These are phyloP conservation scores for Arthrobotrys conoides DNA, from an alignment of 2,329 filamentous ascomycete species.

Conservation along the genomic window DNA sequence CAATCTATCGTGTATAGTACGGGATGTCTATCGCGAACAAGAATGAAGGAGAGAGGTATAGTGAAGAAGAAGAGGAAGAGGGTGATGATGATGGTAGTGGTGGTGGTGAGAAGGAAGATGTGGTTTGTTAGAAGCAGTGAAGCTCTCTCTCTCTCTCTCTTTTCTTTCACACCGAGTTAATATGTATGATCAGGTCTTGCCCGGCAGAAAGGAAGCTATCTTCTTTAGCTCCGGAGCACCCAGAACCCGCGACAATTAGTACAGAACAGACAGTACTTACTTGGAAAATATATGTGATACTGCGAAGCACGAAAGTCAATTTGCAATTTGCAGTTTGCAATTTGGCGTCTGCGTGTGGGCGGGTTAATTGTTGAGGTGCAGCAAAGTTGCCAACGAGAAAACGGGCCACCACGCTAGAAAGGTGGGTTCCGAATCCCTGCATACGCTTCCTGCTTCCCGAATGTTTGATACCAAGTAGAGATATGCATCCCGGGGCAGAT, in stretches of 20 bases:
- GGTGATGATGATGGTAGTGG: conserved; percentile 12
- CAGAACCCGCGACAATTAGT: not conserved
- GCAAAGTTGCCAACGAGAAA: conserved; percentile 20
- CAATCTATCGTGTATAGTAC: conserved; percentile 14
- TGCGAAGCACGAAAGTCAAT: too few relatives aligned
- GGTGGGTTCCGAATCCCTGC: conserved; percentile 26
- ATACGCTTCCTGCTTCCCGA: conserved; percentile 12
- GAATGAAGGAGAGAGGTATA: conserved; percentile 1
- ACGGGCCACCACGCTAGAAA: conserved; percentile 18
- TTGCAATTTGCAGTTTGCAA: conserved; percentile 6
- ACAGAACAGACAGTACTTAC: too few relatives aligned
- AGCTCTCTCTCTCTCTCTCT: not conserved
- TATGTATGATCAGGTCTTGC: conserved; percentile 63
- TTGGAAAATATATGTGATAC: not conserved
- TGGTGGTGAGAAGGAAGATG: not conserved
- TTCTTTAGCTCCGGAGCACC: conserved; percentile 43
- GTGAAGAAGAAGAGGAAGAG: not conserved
- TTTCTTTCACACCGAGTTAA: not conserved
- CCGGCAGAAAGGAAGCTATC: conserved; percentile 65
- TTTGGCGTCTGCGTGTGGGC: conserved; percentile 27
- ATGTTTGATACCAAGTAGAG: too few relatives aligned
- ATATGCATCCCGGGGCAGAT: not conserved
- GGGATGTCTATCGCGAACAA: conserved; percentile 1
- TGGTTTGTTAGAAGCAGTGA: not conserved
- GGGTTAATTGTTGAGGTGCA: conserved; percentile 20